A percentile compares a stretch with the other conserved stretches of the same genome.
phyloP scores from a whole-genome alignment of 441 rosid genomes.

The Populus hybrid region DNA sequence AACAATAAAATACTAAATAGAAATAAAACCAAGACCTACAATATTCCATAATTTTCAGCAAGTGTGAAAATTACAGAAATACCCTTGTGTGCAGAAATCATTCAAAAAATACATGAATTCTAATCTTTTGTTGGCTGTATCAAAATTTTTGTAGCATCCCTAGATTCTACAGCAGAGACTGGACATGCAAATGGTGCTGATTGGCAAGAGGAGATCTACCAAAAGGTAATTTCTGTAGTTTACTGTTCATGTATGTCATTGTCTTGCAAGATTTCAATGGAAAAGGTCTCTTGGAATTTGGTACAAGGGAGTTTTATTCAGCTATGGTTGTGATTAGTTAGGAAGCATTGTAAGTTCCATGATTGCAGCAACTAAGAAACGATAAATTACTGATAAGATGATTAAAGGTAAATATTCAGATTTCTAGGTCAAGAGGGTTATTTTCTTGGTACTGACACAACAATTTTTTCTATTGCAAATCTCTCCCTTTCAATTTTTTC shows the following conservation, averaged over 20 bases:
- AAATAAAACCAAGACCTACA: neutral
- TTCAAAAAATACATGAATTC: neutral
- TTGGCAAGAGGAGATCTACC: conserved; percentile 55
- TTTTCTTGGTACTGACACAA: neutral
- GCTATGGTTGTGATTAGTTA: too few species aligned
- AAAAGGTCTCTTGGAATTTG: too few species aligned
- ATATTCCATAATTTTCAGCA: neutral
- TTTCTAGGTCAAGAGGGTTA: too few species aligned
- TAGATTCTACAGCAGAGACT: conserved; percentile 73
- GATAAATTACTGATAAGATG: neutral
- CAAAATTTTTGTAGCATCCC: conserved; percentile 50
- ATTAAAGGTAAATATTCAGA: neutral
- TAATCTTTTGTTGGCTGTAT: neutral
- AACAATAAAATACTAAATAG: neutral
- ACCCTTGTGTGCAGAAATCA: neutral
- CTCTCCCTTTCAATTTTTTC: neutral
- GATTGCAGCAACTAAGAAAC: neutral
- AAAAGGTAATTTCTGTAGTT: conserved; percentile 27
- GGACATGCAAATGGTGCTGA: conserved; percentile 67
- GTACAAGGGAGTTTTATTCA: too few species aligned
- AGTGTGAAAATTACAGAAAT: neutral
- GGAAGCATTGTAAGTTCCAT: neutral
- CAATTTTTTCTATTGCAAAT: too few species aligned
- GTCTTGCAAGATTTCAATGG: neutral
- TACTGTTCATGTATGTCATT: neutral